phyloP scores from a whole-genome alignment of 331 rosid genomes.

The Quercus phellos region DNA sequence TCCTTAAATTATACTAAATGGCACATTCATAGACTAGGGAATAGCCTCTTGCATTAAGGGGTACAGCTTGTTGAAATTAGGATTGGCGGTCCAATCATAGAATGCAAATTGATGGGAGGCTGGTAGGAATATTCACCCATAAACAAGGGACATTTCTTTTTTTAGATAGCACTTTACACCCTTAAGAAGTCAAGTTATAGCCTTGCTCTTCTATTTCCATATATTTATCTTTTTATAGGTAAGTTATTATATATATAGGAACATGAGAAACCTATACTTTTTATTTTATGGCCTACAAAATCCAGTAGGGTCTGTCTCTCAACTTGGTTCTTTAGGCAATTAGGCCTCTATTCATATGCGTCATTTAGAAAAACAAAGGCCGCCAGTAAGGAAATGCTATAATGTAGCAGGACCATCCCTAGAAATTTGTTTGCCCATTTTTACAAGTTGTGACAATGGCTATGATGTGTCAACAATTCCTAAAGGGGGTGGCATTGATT shows the following conservation, averaged over 20 bases:
- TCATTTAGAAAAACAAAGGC: constrained; percentile 10
- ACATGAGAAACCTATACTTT: neutral
- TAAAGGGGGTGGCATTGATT: constrained; percentile 17
- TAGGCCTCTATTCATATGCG: constrained; percentile 16
- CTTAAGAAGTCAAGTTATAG: neutral
- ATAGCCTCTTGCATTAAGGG: too few relatives aligned
- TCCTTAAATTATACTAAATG: too few relatives aligned
- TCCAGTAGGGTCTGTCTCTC: neutral
- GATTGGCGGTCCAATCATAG: too few relatives aligned
- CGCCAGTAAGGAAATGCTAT: constrained; percentile 32
- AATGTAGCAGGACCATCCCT: constrained; percentile 28
- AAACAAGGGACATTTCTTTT: neutral
- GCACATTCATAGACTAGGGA: too few relatives aligned
- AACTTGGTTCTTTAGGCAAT: neutral
- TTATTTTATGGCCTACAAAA: neutral
- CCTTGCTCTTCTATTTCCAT: neutral
- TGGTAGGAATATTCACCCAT: neutral
- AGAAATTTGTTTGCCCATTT: constrained; percentile 41
- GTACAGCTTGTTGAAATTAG: too few relatives aligned
- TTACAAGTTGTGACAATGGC: constrained; percentile 25
- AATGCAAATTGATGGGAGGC: neutral
- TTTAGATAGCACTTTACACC: neutral
- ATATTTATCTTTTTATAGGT: neutral
- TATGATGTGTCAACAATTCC: constrained; percentile 17
- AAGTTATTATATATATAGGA: neutral